Percentiles rank a stretch among this genome's conserved stretches.
Conservation (phyloP, 768 basidiomycete genomes). For the Leccinum boreale region DNA sequence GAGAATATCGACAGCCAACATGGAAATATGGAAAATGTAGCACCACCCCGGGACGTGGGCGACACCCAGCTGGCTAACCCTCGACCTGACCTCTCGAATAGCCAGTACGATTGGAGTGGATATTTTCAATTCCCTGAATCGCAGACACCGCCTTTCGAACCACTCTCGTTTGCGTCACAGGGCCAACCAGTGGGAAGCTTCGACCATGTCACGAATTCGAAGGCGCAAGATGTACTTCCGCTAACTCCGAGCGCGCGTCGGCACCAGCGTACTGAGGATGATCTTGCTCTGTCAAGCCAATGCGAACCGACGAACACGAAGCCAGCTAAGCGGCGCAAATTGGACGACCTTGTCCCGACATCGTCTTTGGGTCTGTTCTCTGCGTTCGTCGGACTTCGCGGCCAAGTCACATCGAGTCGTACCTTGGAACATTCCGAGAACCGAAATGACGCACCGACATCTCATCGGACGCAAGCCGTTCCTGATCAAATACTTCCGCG, state of each 20-base stretch:
- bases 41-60: slow-evolving; percentile 3
- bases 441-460: slow-evolving; percentile 9
- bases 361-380: slow-evolving; percentile 26
- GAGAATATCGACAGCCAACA: slow-evolving; percentile 8
- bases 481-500: slow-evolving; percentile 19
- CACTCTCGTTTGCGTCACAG: slow-evolving; percentile 25
- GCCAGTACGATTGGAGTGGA: slow-evolving; percentile 20
- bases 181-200: slow-evolving; percentile 5
- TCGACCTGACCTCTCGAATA: background rate
- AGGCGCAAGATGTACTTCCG: slow-evolving; percentile 1
- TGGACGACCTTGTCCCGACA: slow-evolving; percentile 22
- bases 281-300: background rate
- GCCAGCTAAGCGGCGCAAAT: slow-evolving; percentile 22
- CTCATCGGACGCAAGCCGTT: slow-evolving; percentile 3
- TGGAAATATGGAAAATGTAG: slow-evolving; percentile 19
- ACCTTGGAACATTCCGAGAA: slow-evolving; percentile 9
- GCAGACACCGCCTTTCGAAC: slow-evolving; percentile 19
- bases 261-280: background rate
- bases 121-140: slow-evolving; percentile 24
- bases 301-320: background rate
- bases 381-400: slow-evolving; percentile 26
- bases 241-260: slow-evolving; percentile 1
- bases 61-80: background rate
- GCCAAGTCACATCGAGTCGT: slow-evolving; percentile 9
- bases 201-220: background rate